Percentiles rank a stretch among this genome's conserved stretches.
phyloP scores from a whole-genome alignment of 2,329 filamentous ascomycete genomes.

The Aureobasidium subglaciale region DNA sequence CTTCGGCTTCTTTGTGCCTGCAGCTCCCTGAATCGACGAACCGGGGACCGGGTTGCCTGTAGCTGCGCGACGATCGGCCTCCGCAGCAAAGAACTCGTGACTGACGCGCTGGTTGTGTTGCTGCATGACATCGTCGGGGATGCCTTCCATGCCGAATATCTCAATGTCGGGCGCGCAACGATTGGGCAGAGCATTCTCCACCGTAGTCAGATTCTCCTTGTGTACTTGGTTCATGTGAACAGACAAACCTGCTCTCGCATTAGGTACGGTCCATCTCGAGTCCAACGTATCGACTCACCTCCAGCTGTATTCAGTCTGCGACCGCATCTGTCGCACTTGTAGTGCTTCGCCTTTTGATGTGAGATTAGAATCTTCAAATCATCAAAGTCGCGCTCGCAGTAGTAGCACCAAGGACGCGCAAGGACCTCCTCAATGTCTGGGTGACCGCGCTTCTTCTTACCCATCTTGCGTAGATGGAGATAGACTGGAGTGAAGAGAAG shows the following conservation, averaged over 20 bases:
- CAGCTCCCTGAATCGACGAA: constrained; percentile 43
- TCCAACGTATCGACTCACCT: constrained; percentile 49
- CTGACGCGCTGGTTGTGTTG: constrained; percentile 82
- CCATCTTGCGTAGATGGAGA: constrained; percentile 46
- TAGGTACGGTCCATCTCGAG: not conserved
- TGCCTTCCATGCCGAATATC: constrained; percentile 97
- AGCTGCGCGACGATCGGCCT: constrained; percentile 70
- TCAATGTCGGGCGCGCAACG: constrained; percentile 82
- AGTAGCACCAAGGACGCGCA: constrained; percentile 90
- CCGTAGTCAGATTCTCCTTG: constrained; percentile 79
- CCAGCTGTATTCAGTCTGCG: constrained; percentile 88
- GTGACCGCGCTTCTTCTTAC: constrained; percentile 83
- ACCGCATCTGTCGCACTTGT: constrained; percentile 89
- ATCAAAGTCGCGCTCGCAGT: constrained; percentile 98
- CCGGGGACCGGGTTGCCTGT: constrained; percentile 73
- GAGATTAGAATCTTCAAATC: constrained; percentile 93
- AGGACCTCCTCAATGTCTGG: constrained; percentile 85
- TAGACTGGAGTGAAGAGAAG: not conserved
- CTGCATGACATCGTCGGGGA: constrained; percentile 76
- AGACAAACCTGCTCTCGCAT: constrained; percentile 61
- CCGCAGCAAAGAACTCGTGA: constrained; percentile 75
- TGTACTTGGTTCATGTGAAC: constrained; percentile 99
- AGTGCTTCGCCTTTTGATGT: constrained; percentile 99
- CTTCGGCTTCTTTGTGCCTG: constrained; percentile 55
- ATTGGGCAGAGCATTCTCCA: constrained; percentile 88